Percentiles rank a stretch among this genome's conserved stretches.
Evolutionary conservation across 306 rosid genomes (phyloP).

Genomic region (Lablab purpureus): DNA sequence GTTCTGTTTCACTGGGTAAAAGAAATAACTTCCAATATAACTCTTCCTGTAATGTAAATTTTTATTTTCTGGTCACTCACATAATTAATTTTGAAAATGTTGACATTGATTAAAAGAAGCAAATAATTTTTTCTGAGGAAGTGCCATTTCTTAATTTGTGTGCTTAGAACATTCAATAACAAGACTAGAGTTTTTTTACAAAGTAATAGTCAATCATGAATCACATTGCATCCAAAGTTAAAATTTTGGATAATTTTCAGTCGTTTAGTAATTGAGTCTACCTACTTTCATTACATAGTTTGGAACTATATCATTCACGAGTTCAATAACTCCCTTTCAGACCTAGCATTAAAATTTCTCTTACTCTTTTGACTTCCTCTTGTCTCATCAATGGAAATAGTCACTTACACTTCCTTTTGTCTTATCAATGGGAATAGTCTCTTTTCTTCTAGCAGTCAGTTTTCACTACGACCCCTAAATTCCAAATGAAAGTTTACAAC

Average conservation of each 20-base stretch:
- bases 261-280: too few relatives aligned
- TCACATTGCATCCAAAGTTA: neutral
- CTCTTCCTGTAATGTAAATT: neutral
- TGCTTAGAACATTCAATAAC: neutral
- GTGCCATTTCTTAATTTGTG: neutral
- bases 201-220: neutral
- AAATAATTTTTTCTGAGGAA: neutral
- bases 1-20: slow-evolving; percentile 4
- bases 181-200: neutral
- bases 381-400: too few relatives aligned
- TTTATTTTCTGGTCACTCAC: neutral
- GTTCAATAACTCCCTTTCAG: too few relatives aligned
- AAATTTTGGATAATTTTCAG: neutral
- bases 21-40: neutral
- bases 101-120: neutral
- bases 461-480: too few relatives aligned
- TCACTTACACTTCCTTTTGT: too few relatives aligned
- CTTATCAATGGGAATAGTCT: too few relatives aligned
- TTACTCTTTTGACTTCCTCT: too few relatives aligned
- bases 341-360: too few relatives aligned
- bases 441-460: too few relatives aligned
- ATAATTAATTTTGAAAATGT: neutral
- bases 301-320: too few relatives aligned
- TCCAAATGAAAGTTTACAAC: too few relatives aligned
- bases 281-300: too few relatives aligned